Evolutionary conservation across 768 basidiomycete species (phyloP).

Genomic region (Tricholoma sp.): DNA sequence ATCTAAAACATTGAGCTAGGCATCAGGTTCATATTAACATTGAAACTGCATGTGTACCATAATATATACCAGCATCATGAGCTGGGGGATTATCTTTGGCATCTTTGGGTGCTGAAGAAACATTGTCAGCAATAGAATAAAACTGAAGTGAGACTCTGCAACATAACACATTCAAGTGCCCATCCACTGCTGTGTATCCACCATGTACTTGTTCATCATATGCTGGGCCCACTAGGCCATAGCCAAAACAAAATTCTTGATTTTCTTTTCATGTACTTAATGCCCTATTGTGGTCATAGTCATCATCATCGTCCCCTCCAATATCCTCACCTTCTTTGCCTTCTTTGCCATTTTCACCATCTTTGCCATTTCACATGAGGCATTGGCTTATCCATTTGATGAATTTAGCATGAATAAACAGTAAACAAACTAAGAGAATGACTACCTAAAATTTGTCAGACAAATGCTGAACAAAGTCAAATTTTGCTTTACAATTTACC

Average conservation of each 20-base stretch:
- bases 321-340: background rate
- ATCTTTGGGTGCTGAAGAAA: background rate
- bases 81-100: background rate
- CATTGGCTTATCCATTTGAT: no score
- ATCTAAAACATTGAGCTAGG: background rate
- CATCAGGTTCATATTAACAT: background rate
- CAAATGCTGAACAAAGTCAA: no score
- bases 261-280: background rate
- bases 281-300: background rate
- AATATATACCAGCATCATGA: background rate
- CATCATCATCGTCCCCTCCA: background rate
- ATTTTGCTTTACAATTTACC: no score
- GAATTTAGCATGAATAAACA: no score
- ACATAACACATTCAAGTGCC: background rate
- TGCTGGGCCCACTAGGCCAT: background rate
- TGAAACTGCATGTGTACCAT: background rate
- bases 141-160: background rate
- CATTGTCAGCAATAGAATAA: background rate
- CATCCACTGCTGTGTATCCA: background rate
- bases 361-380: no score
- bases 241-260: background rate
- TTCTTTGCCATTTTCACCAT: background rate
- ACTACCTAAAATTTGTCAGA: no score
- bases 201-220: background rate
- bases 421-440: no score